Base-by-base conservation (phyloP, 768 basidiomycete species). In the Podaxis pistillaris region DNA sequence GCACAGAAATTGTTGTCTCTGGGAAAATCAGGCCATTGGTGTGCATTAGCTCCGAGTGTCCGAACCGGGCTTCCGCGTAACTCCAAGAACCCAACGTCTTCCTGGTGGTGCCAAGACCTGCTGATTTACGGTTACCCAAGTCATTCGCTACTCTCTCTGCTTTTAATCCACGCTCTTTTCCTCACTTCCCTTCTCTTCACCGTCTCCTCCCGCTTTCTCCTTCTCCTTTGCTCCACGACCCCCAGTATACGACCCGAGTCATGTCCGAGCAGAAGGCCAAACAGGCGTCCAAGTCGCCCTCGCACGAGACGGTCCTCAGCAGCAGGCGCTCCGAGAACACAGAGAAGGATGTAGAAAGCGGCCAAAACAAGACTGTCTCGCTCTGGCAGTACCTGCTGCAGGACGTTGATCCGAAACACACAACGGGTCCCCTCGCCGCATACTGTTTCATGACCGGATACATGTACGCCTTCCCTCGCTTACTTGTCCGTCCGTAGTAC, bases 361-460 rank as follows among this genome's bases (percentile, higher is more conserved):
- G 62, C 13, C 56, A 58, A n/a, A 49, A 51, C 28, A 26, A 41
- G 33, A 15, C 46, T 15, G 26, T 61, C 9, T 78, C 74, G 30
- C 66, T 78, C 37, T 79, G 77, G 78, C 56, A 69, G n/a, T 74
- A 75, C 57, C 67, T 81, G 33, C 74, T 73, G 62, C 64, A 72
- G 51, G 82, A 86, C 55, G 81, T 87, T 53, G 83, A 87, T 66
- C 80, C 84, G 1, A 76, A 75, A n/a, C 71, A 75, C 51, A 78
- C 82, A 0, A 80, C 82, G 0, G 76, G 77, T 5, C 87, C 86
- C 3, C 72, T 90, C 63, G 76, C 84, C 0, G 84, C 81, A 0
- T 90, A 83, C 69, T 88, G 86, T 69, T 89, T 89, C 72, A 89
- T 90, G 88, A 90, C 88, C 3, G 89, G 89, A 9, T 88, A 83